These are phyloP conservation scores for Byssoonygena ceratinophila DNA, from an alignment of 2,329 filamentous ascomycete species.

Conservation along the genomic window DNA sequence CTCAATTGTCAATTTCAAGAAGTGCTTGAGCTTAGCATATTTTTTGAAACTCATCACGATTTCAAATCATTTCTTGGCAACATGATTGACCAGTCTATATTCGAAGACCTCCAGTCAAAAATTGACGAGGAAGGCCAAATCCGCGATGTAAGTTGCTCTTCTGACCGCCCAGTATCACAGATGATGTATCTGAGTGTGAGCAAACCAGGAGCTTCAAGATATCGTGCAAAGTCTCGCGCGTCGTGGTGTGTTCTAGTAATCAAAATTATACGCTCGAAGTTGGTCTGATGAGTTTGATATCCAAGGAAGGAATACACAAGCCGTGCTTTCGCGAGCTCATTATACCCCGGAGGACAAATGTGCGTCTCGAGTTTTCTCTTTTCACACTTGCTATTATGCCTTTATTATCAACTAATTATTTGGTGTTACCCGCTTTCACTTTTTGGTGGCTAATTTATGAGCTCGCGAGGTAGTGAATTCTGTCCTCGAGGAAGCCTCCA, in stretches of 20 bases:
- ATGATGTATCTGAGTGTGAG: slow-evolving; percentile 5
- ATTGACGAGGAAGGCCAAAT: slow-evolving; percentile 79
- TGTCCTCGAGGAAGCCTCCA: slow-evolving; percentile 59
- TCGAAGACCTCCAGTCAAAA: slow-evolving; percentile 74
- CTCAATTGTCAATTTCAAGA: no score
- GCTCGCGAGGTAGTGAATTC: slow-evolving; percentile 45
- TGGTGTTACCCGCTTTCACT: no score
- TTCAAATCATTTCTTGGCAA: not conserved
- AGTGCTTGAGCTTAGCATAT: no score
- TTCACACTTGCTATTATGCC: no score
- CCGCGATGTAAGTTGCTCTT: slow-evolving; percentile 50
- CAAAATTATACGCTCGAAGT: not conserved
- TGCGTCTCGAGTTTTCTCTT: slow-evolving; percentile 31
- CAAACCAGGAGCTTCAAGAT: slow-evolving; percentile 56
- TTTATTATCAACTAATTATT: no score
- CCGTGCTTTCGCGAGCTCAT: slow-evolving; percentile 77
- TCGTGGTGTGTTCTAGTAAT: slow-evolving; percentile 44
- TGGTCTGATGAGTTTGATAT: not conserved
- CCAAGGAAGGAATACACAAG: slow-evolving; percentile 64
- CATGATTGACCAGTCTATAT: slow-evolving; percentile 72
- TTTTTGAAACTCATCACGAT: no score
- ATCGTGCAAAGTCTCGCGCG: slow-evolving; percentile 75
- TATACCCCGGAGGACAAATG: slow-evolving; percentile 61
- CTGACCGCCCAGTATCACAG: not conserved
- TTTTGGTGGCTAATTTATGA: not conserved